Evolutionary conservation across 148 eudicot species (phyloP).

Genomic region (Amaranthus hypochondriacus): DNA sequence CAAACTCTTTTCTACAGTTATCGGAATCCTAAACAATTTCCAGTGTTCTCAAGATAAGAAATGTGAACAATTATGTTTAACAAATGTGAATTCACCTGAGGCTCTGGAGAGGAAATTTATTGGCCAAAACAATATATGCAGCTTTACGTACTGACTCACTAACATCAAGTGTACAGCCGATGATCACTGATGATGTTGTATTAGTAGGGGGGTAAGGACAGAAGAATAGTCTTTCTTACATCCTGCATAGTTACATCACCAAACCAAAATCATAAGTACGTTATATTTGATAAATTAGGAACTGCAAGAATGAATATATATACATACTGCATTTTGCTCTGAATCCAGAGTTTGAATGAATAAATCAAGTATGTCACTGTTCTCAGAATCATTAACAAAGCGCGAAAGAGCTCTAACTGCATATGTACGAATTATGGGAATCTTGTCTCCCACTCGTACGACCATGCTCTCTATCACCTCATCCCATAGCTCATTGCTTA

Average conservation of each 20-base stretch:
- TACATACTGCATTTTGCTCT: slow-evolving; percentile 83
- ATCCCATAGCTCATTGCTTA: slow-evolving; percentile 82
- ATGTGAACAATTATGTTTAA: neutral
- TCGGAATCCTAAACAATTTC: neutral
- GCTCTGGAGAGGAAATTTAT: slow-evolving; percentile 92
- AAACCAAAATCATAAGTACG: neutral
- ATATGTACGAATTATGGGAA: slow-evolving; percentile 65
- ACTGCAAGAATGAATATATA: slow-evolving; percentile 15
- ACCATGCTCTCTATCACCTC: slow-evolving; percentile 84
- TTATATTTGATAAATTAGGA: neutral
- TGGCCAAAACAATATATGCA: slow-evolving; percentile 80
- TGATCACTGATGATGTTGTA: slow-evolving; percentile 59
- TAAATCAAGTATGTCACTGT: slow-evolving; percentile 72
- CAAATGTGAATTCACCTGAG: slow-evolving; percentile 51
- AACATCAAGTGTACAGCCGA: slow-evolving; percentile 84
- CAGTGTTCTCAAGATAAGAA: neutral
- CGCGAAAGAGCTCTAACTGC: slow-evolving; percentile 91
- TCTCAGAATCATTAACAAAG: slow-evolving; percentile 82
- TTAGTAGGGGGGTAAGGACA: slow-evolving; percentile 81
- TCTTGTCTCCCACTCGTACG: slow-evolving; percentile 65
- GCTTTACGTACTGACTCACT: slow-evolving; percentile 88
- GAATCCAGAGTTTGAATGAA: slow-evolving; percentile 56
- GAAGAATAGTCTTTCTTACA: slow-evolving; percentile 73
- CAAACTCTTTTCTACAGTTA: neutral
- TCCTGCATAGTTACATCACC: slow-evolving; percentile 52